Conservation (phyloP, 2,329 filamentous ascomycete genomes). For the Talaromyces sp. region DNA sequence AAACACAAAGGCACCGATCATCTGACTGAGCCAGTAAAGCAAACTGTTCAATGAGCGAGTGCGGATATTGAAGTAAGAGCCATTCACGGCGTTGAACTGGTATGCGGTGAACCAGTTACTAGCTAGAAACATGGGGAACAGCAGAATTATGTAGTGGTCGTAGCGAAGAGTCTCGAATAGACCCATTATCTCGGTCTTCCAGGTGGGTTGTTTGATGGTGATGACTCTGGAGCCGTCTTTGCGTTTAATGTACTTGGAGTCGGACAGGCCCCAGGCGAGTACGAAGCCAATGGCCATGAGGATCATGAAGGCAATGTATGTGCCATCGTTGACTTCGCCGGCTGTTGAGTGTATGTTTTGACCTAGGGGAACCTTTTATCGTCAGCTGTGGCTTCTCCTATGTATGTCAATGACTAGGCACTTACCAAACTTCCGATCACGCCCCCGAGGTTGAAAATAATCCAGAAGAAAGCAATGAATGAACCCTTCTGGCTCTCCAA, state of each 20-base stretch:
- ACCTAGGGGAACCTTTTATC: conserved; percentile 42
- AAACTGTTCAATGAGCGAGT: conserved; percentile 73
- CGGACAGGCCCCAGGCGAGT: conserved; percentile 66
- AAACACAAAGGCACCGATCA: conserved; percentile 69
- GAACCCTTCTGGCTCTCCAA: conserved; percentile 76
- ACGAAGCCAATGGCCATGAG: conserved; percentile 71
- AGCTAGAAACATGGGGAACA: conserved; percentile 79
- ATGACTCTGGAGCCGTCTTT: conserved; percentile 76
- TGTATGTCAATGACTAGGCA: conserved; percentile 4
- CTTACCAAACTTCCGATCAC: conserved; percentile 74
- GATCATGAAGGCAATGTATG: conserved; percentile 86
- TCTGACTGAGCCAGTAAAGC: conserved; percentile 77
- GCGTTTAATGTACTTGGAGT: conserved; percentile 70
- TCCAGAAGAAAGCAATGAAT: conserved; percentile 90
- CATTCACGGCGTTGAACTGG: conserved; percentile 72
- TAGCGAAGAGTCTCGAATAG: conserved; percentile 68
- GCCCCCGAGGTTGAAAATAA: conserved; percentile 89
- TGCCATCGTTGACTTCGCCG: conserved; percentile 60
- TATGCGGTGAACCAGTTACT: conserved; percentile 80
- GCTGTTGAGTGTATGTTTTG: conserved; percentile 45
- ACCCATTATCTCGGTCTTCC: conserved; percentile 73
- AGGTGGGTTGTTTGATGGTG: conserved; percentile 85
- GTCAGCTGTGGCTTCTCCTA: neutral
- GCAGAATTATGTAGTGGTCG: conserved; percentile 69
- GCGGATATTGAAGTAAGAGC: conserved; percentile 67